These are phyloP conservation scores for Tylopilus sp. DNA, from an alignment of 768 basidiomycete species.

Conservation along the genomic window DNA sequence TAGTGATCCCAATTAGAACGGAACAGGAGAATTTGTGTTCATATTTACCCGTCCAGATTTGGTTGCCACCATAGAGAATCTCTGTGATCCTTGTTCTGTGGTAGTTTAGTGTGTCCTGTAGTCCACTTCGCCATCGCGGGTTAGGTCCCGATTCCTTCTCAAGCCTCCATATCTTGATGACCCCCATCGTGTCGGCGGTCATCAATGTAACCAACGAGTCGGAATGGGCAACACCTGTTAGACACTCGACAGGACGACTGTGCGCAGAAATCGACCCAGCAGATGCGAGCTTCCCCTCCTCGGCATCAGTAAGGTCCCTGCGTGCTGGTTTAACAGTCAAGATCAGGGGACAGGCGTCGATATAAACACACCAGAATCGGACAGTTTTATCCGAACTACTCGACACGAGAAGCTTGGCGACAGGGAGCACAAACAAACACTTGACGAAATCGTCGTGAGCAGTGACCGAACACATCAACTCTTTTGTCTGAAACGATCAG, in stretches of 20 bases:
- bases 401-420: slow-evolving; percentile 67
- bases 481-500: slow-evolving; percentile 53
- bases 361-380: slow-evolving; percentile 69
- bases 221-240: slow-evolving; percentile 54
- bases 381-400: slow-evolving; percentile 88
- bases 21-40: neutral
- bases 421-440: slow-evolving; percentile 66
- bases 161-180: slow-evolving; percentile 79
- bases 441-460: slow-evolving; percentile 94
- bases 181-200: slow-evolving; percentile 91
- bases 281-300: slow-evolving; percentile 40
- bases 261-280: slow-evolving; percentile 78
- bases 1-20: slow-evolving; percentile 29
- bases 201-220: slow-evolving; percentile 54
- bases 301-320: slow-evolving; percentile 63
- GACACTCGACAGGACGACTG: slow-evolving; percentile 80
- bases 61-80: slow-evolving; percentile 57
- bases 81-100: slow-evolving; percentile 87
- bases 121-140: slow-evolving; percentile 48
- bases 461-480: slow-evolving; percentile 62
- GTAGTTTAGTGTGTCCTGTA: slow-evolving; percentile 54
- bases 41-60: slow-evolving; percentile 83
- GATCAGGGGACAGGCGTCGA: neutral
- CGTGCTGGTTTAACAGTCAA: neutral
- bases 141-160: slow-evolving; percentile 36